Evolutionary conservation across 768 basidiomycete species (phyloP).

Genomic region (Phaeolepiota aurea): DNA sequence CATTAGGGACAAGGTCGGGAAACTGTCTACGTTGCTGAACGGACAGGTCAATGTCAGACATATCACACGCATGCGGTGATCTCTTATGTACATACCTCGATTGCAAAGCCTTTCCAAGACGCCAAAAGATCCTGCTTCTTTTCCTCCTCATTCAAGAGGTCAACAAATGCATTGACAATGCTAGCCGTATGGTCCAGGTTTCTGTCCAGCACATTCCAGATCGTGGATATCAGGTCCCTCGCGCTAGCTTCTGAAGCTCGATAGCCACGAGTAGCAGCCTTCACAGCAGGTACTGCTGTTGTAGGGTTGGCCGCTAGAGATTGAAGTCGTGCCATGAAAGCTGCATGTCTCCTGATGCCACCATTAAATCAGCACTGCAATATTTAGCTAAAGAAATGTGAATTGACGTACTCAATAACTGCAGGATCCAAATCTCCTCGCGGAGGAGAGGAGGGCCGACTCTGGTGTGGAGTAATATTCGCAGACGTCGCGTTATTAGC

Average conservation of each 20-base stretch:
- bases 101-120: conserved; percentile 79
- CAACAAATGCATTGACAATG: conserved; percentile 65
- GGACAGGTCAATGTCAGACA: conserved; percentile 1
- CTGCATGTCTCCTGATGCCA: conserved; percentile 50
- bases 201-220: conserved; percentile 59
- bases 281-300: conserved; percentile 52
- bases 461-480: conserved; percentile 16
- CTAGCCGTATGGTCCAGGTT: conserved; percentile 66
- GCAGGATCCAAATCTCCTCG: conserved; percentile 44
- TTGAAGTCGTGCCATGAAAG: conserved; percentile 58
- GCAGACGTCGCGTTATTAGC: conserved; percentile 9
- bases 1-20: conserved; percentile 61
- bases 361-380: conserved; percentile 2
- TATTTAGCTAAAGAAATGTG: background rate
- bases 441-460: conserved; percentile 30
- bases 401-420: conserved; percentile 37
- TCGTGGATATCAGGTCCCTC: conserved; percentile 77
- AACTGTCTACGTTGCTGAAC: conserved; percentile 76
- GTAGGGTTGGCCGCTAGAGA: conserved; percentile 47
- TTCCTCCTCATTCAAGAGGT: conserved; percentile 75
- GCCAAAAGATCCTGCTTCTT: conserved; percentile 69
- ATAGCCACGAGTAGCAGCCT: conserved; percentile 75
- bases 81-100: conserved; percentile 46
- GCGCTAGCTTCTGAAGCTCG: conserved; percentile 69
- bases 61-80: no score